phyloP scores from a whole-genome alignment of 2,329 filamentous ascomycete genomes.

The Arthrocladium fulminans region DNA sequence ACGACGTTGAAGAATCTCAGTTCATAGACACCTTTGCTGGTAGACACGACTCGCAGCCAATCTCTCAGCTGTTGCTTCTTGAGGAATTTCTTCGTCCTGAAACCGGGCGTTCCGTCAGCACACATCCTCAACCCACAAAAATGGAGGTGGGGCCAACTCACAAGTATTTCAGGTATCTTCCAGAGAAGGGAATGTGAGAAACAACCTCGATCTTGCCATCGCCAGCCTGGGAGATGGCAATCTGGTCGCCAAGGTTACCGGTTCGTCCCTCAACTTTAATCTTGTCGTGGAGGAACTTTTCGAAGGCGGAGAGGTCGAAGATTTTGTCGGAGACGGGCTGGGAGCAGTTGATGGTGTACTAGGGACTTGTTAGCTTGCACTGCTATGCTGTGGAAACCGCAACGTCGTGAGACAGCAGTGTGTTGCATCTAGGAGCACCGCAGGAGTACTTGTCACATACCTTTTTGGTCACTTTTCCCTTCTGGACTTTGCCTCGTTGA shows the following conservation, averaged over 20 bases:
- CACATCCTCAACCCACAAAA: slow-evolving; percentile 1
- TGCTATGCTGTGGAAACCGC: background rate
- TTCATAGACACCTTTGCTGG: slow-evolving; percentile 97
- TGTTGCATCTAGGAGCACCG: background rate
- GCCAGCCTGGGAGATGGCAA: slow-evolving; percentile 80
- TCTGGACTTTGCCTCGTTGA: slow-evolving; percentile 33
- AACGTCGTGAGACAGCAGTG: background rate
- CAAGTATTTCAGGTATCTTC: slow-evolving; percentile 99
- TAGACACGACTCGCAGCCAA: slow-evolving; percentile 98
- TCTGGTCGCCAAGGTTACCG: slow-evolving; percentile 91
- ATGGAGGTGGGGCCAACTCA: slow-evolving; percentile 42
- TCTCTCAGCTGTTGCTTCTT: slow-evolving; percentile 99
- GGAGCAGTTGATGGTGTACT: slow-evolving; percentile 99
- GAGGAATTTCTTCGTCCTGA: slow-evolving; percentile 99
- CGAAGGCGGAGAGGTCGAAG: slow-evolving; percentile 97
- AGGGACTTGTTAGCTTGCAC: slow-evolving; percentile 9
- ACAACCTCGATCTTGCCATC: slow-evolving; percentile 98
- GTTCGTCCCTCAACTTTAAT: slow-evolving; percentile 99
- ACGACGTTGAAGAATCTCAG: slow-evolving; percentile 99
- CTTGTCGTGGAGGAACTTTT: slow-evolving; percentile 99
- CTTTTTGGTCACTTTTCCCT: slow-evolving; percentile 40
- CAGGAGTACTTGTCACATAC: slow-evolving; percentile 29
- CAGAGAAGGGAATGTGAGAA: slow-evolving; percentile 94
- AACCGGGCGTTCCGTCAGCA: slow-evolving; percentile 2
- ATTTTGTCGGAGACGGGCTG: slow-evolving; percentile 99